Percentiles rank a stretch among this genome's conserved stretches.
Evolutionary conservation across 2,329 filamentous ascomycete species (phyloP).

Genomic region (Claviceps monticola): DNA sequence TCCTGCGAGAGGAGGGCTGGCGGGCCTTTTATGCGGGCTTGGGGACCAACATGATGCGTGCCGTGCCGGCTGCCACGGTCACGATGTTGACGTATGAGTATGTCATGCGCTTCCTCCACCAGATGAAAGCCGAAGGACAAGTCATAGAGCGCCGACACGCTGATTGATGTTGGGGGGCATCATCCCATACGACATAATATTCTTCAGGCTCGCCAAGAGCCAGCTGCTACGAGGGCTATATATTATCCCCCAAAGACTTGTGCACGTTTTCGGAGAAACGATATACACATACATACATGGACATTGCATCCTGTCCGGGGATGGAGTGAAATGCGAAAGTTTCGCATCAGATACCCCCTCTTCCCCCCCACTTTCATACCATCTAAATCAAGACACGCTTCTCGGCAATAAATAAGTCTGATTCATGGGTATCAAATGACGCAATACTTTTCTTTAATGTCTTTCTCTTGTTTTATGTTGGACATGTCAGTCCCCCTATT

Average conservation of each 20-base stretch:
- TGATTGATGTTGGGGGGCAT: not conserved
- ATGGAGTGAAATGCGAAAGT: constrained; percentile 1
- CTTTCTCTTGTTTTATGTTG: not conserved
- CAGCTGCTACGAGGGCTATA: not conserved
- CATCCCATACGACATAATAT: not conserved
- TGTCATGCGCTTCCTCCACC: constrained; percentile 39
- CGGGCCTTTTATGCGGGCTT: constrained; percentile 93
- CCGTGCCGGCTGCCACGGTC: constrained; percentile 87
- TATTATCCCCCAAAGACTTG: constrained; percentile 1
- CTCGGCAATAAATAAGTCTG: constrained; percentile 22
- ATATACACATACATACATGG: not conserved
- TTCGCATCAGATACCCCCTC: not conserved
- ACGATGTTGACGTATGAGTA: constrained; percentile 97
- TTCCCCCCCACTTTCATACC: not conserved
- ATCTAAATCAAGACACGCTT: constrained; percentile 11
- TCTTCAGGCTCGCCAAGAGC: not conserved
- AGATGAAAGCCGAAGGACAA: constrained; percentile 25
- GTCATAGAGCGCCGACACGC: constrained; percentile 15
- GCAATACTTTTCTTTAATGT: constrained; percentile 3
- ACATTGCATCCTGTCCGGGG: not conserved
- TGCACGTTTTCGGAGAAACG: constrained; percentile 5
- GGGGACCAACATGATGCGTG: constrained; percentile 93
- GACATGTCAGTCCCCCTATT: not conserved
- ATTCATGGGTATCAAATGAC: constrained; percentile 10
- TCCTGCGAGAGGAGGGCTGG: constrained; percentile 87